phyloP scores from a whole-genome alignment of 2,329 filamentous ascomycete species.

The Cytospora paraplurivora region DNA sequence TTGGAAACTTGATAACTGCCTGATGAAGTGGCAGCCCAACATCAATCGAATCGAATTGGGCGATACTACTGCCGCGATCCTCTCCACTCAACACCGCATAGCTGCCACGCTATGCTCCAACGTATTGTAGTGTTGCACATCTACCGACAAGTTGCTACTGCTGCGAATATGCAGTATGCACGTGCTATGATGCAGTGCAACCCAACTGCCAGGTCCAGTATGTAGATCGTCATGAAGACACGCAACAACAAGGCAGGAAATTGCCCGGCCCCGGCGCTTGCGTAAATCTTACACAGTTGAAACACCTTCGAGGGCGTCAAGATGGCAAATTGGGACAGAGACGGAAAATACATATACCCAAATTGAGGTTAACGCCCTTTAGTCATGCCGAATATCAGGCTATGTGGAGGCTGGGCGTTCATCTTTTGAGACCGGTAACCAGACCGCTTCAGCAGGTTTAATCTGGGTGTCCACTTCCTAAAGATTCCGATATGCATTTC shows the following conservation, averaged over 20 bases:
- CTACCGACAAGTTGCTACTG: background rate
- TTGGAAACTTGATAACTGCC: background rate
- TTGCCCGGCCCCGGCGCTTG: background rate
- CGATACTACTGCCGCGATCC: background rate
- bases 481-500: too few species aligned
- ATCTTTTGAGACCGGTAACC: too few species aligned
- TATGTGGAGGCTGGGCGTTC: too few species aligned
- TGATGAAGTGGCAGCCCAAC: constrained; percentile 1
- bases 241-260: background rate
- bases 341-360: too few species aligned
- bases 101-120: background rate
- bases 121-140: background rate
- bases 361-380: too few species aligned
- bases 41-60: background rate
- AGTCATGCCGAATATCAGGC: too few species aligned
- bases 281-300: background rate
- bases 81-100: background rate
- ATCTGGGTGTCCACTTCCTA: too few species aligned
- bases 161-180: constrained; percentile 3
- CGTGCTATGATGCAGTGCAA: constrained; percentile 2
- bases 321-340: too few species aligned
- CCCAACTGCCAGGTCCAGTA: constrained; percentile 1
- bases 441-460: too few species aligned
- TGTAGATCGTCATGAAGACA: background rate
- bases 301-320: background rate